Evolutionary conservation across 208 protist genomes (phyloP).

Genomic region (Leishmania aethiopica): DNA sequence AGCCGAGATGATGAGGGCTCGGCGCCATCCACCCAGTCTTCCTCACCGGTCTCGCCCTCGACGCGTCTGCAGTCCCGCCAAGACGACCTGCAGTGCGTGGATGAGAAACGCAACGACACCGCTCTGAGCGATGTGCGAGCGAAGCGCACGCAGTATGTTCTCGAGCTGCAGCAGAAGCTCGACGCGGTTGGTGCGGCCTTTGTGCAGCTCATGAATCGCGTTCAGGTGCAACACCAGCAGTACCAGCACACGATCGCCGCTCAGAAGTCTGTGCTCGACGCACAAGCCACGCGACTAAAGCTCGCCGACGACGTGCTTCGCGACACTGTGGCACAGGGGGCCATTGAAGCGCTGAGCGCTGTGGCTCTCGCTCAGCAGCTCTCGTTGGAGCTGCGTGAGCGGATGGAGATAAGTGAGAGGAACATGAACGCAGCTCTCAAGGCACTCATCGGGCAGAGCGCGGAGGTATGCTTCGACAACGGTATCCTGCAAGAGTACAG

Average conservation of each 20-base stretch:
- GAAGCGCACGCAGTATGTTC: constrained; percentile 12
- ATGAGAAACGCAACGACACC: neutral
- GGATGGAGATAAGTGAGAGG: constrained; percentile 62
- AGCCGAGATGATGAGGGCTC: neutral
- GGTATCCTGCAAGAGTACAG: constrained; percentile 45
- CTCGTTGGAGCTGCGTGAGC: constrained; percentile 50
- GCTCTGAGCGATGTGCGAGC: neutral
- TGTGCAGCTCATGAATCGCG: constrained; percentile 40
- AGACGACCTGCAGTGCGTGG: neutral
- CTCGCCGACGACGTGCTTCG: constrained; percentile 66
- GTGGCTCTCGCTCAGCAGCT: constrained; percentile 45
- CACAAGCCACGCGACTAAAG: constrained; percentile 56
- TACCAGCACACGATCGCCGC: constrained; percentile 38
- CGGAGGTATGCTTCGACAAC: constrained; percentile 55
- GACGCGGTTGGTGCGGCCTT: constrained; percentile 34
- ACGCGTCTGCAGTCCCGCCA: neutral
- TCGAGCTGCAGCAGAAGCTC: constrained; percentile 24
- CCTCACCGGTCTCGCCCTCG: neutral
- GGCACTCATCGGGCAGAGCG: constrained; percentile 51
- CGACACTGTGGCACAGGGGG: constrained; percentile 37
- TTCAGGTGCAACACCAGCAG: constrained; percentile 32
- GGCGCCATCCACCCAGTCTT: no score
- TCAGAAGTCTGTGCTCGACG: constrained; percentile 56
- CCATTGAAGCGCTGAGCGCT: constrained; percentile 42
- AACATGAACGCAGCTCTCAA: constrained; percentile 40